Conservation (phyloP, 148 eudicot genomes). For the Chenopodium formosanum region DNA sequence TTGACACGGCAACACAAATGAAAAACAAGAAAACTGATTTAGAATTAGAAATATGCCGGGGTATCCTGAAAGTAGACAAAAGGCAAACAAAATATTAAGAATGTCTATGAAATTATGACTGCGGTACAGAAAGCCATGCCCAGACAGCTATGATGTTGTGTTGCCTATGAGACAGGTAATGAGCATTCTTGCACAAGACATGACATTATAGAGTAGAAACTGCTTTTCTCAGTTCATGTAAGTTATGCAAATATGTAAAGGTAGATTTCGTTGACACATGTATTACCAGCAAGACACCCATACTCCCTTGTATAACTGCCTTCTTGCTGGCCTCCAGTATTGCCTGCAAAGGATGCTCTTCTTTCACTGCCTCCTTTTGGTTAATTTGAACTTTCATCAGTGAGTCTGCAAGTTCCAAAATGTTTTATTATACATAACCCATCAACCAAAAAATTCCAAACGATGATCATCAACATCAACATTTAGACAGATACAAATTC, state of each 20-base stretch:
- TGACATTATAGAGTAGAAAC: neutral
- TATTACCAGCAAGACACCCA: constrained; percentile 77
- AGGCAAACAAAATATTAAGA: neutral
- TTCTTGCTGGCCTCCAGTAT: constrained; percentile 79
- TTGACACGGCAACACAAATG: constrained; percentile 17
- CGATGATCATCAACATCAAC: neutral
- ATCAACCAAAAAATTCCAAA: neutral
- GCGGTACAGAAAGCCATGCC: neutral
- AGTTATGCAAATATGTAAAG: constrained; percentile 11
- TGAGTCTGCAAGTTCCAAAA: constrained; percentile 49
- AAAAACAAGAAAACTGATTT: constrained; percentile 11
- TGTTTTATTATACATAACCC: neutral
- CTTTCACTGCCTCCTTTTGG: constrained; percentile 56
- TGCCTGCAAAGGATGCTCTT: constrained; percentile 53
- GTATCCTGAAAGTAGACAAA: neutral
- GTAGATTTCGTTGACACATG: constrained; percentile 8
- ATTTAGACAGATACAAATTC: neutral
- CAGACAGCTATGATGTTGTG: neutral
- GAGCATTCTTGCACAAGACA: constrained; percentile 10
- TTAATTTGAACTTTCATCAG: constrained; percentile 54
- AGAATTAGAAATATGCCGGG: neutral
- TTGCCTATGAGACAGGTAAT: neutral
- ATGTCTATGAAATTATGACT: neutral
- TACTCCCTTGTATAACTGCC: constrained; percentile 80
- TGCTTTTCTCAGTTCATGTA: neutral